phyloP scores from a whole-genome alignment of 495 filamentous ascomycete genomes.

The Amniculicola lignicola region DNA sequence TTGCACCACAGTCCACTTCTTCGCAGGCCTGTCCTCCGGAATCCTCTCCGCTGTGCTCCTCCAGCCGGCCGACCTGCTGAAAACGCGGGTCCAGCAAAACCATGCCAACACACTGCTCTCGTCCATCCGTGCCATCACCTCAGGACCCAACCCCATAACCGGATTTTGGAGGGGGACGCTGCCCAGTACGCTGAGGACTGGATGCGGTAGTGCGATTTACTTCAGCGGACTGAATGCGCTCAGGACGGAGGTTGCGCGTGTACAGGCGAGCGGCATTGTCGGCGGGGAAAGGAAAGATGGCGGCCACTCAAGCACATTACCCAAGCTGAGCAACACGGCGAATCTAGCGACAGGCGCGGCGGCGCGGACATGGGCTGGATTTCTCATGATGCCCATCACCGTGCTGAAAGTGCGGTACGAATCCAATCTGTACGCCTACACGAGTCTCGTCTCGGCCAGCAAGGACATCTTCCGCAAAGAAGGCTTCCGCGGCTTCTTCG shows the following conservation, averaged over 20 bases:
- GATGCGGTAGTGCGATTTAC: slow-evolving; percentile 89
- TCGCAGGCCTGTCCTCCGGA: slow-evolving; percentile 83
- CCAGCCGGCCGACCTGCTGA: slow-evolving; percentile 94
- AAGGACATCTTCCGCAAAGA: slow-evolving; percentile 71
- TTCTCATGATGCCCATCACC: slow-evolving; percentile 93
- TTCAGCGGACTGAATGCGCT: slow-evolving; percentile 85
- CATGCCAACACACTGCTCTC: slow-evolving; percentile 60
- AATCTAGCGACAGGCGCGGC: slow-evolving; percentile 83
- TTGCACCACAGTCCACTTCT: slow-evolving; percentile 77
- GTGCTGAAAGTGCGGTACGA: slow-evolving; percentile 97
- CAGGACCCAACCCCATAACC: slow-evolving; percentile 58
- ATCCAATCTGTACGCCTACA: slow-evolving; percentile 76
- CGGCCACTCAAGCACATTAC: slow-evolving; percentile 66
- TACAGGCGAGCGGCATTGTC: not conserved
- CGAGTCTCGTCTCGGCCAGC: slow-evolving; percentile 67
- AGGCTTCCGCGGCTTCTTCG: slow-evolving; percentile 82
- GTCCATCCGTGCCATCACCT: slow-evolving; percentile 67
- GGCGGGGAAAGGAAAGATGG: not conserved
- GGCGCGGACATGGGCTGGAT: slow-evolving; percentile 78
- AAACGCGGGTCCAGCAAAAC: slow-evolving; percentile 87
- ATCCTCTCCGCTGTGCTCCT: slow-evolving; percentile 82
- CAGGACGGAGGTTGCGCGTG: slow-evolving; percentile 63
- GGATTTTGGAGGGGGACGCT: slow-evolving; percentile 93
- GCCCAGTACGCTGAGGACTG: slow-evolving; percentile 86
- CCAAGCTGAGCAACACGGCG: slow-evolving; percentile 76